These are phyloP conservation scores for Rhodotorula babjevae DNA, from an alignment of 768 basidiomycete genomes.

Conservation along the genomic window DNA sequence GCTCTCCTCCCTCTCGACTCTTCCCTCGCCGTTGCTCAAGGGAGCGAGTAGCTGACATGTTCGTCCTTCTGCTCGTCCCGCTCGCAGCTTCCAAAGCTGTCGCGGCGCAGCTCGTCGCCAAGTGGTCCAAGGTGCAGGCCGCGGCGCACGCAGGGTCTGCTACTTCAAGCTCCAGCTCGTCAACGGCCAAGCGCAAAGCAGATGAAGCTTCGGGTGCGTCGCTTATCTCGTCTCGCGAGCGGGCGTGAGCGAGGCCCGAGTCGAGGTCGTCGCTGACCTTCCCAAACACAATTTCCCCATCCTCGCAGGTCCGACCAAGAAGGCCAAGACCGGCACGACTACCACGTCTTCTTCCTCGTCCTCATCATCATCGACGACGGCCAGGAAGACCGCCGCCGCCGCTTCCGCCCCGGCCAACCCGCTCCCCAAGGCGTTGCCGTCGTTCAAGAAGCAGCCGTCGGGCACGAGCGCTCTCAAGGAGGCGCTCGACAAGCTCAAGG, in stretches of 20 bases:
- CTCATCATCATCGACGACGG: too few species aligned
- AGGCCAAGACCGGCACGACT: conserved; percentile 14
- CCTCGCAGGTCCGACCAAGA: conserved; percentile 11
- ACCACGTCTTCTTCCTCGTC: not conserved
- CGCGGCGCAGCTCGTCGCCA: conserved; percentile 5
- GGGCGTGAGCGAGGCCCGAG: too few species aligned
- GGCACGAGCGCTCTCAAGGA: not conserved
- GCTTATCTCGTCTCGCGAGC: not conserved
- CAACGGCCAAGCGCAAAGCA: conserved; percentile 14
- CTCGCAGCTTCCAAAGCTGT: conserved; percentile 12
- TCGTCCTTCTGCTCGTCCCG: not conserved
- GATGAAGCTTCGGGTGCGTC: not conserved
- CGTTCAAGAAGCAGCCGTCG: conserved; percentile 14
- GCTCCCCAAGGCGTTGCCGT: not conserved
- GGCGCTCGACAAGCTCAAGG: not conserved
- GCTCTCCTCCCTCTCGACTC: not conserved
- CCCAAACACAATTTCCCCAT: not conserved
- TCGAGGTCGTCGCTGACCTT: not conserved
- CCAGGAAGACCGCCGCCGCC: not conserved
- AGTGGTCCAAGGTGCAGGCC: conserved; percentile 20
- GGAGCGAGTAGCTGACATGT: not conserved
- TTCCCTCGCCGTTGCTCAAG: too few species aligned
- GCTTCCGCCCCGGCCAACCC: not conserved
- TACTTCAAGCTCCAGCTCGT: not conserved
- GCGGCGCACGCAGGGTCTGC: not conserved